Percentiles rank a stretch among this genome's conserved stretches.
Conservation (phyloP, 2,329 filamentous ascomycete species). For the Aspergillus hiratsukae region DNA sequence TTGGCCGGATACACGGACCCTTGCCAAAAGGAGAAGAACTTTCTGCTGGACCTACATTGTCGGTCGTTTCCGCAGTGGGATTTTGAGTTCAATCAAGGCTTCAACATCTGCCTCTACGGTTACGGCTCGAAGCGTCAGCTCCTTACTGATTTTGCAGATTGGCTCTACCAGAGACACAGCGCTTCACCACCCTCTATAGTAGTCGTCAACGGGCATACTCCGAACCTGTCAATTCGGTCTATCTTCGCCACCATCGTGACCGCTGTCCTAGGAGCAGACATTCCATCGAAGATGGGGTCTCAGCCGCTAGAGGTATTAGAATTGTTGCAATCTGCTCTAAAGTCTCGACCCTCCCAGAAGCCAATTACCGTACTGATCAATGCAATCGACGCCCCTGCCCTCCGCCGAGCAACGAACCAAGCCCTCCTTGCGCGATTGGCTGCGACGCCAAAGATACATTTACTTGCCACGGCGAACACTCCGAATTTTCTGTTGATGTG, state of each 20-base stretch:
- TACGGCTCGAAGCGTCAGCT: conserved; percentile 83
- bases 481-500: conserved; percentile 84
- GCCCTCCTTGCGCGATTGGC: conserved; percentile 71
- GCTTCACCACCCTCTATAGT: conserved; percentile 58
- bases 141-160: conserved; percentile 68
- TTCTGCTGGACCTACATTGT: conserved; percentile 69
- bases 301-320: conserved; percentile 67
- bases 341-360: conserved; percentile 37
- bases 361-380: conserved; percentile 70
- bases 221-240: conserved; percentile 42
- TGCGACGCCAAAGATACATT: conserved; percentile 63
- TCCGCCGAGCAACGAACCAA: conserved; percentile 69
- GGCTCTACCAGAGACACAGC: conserved; percentile 51
- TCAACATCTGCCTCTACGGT: conserved; percentile 86
- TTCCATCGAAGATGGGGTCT: conserved; percentile 52
- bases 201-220: conserved; percentile 76
- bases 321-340: conserved; percentile 59
- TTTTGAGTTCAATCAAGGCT: conserved; percentile 82
- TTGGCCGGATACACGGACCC: conserved; percentile 62
- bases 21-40: conserved; percentile 65
- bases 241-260: conserved; percentile 58
- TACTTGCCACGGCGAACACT: conserved; percentile 80
- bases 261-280: conserved; percentile 49
- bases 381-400: conserved; percentile 74
- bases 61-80: conserved; percentile 86